Conservation (phyloP, 164 flowering plant species). For the Vitis cinerea region DNA sequence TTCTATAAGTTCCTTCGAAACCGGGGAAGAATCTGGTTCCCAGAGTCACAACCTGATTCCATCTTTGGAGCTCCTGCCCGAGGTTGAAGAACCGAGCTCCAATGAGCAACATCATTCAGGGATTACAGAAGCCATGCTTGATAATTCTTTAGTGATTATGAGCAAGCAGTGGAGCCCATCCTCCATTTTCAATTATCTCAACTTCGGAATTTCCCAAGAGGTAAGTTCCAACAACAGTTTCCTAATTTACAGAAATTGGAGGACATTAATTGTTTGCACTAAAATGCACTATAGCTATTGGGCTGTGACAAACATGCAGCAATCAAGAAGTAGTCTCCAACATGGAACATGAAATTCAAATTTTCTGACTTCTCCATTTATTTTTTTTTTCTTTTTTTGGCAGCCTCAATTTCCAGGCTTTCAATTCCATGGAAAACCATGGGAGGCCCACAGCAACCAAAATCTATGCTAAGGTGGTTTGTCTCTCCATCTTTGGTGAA, state of each 20-base stretch:
- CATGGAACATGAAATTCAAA: slow-evolving; percentile 1
- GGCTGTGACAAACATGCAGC: slow-evolving; percentile 9
- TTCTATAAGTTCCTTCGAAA: slow-evolving; percentile 19
- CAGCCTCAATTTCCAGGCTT: slow-evolving; percentile 26
- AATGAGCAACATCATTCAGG: neutral
- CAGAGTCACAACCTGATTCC: slow-evolving; percentile 22
- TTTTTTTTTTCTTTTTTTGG: slow-evolving; percentile 1
- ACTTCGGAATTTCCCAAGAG: slow-evolving; percentile 22
- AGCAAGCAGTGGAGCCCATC: slow-evolving; percentile 21
- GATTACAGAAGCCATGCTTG: neutral
- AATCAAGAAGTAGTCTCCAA: slow-evolving; percentile 4
- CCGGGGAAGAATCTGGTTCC: slow-evolving; percentile 28
- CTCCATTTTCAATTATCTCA: slow-evolving; percentile 17
- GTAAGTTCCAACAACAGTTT: slow-evolving; percentile 17
- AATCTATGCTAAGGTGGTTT: slow-evolving; percentile 7
- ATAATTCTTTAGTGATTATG: slow-evolving; percentile 16
- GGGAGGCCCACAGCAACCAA: slow-evolving; percentile 21
- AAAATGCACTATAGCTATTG: neutral
- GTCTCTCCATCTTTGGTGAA: neutral
- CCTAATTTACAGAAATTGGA: slow-evolving; percentile 1
- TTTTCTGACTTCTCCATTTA: neutral
- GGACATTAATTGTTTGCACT: neutral
- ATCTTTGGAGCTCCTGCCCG: slow-evolving; percentile 16
- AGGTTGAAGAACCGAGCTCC: slow-evolving; percentile 17
- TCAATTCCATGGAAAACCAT: slow-evolving; percentile 23